Percentiles rank a stretch among this genome's conserved stretches.
Evolutionary conservation across 768 basidiomycete species (phyloP).

Genomic region (Termitomyces titanicus): DNA sequence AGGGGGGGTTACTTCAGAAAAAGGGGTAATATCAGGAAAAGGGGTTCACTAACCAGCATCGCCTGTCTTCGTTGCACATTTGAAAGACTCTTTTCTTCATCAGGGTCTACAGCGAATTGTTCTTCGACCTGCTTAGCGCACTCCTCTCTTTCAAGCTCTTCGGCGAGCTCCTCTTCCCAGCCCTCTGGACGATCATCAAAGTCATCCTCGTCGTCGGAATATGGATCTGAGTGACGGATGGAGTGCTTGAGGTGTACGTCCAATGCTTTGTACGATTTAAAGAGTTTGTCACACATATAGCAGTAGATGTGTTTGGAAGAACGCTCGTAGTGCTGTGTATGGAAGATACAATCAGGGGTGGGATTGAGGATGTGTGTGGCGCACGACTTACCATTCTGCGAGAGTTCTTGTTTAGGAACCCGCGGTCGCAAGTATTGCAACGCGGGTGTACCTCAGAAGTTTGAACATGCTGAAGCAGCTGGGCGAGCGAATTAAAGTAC

Average conservation of each 20-base stretch:
- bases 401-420: constrained; percentile 10
- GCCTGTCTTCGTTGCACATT: constrained; percentile 5
- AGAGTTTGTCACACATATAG: constrained; percentile 4
- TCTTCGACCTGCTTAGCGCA: constrained; percentile 2
- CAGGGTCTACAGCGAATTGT: not conserved
- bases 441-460: constrained; percentile 4
- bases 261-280: constrained; percentile 2
- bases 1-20: not conserved
- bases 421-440: constrained; percentile 1
- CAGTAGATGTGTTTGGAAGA: constrained; percentile 11
- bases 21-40: not conserved
- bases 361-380: not conserved
- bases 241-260: constrained; percentile 7
- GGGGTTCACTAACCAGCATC: constrained; percentile 8
- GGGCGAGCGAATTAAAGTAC: not conserved
- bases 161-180: constrained; percentile 11
- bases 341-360: not conserved
- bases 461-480: constrained; percentile 1
- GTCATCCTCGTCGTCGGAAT: constrained; percentile 9
- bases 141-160: not conserved
- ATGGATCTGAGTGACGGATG: constrained; percentile 5
- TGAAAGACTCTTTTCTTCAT: not conserved
- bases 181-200: too few species aligned
- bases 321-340: constrained; percentile 2
- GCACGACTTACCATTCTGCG: constrained; percentile 6